Evolutionary conservation across 768 basidiomycete species (phyloP), one percentile per base, ranked within the genome.

Genomic region (Lenzites betulinus): DNA sequence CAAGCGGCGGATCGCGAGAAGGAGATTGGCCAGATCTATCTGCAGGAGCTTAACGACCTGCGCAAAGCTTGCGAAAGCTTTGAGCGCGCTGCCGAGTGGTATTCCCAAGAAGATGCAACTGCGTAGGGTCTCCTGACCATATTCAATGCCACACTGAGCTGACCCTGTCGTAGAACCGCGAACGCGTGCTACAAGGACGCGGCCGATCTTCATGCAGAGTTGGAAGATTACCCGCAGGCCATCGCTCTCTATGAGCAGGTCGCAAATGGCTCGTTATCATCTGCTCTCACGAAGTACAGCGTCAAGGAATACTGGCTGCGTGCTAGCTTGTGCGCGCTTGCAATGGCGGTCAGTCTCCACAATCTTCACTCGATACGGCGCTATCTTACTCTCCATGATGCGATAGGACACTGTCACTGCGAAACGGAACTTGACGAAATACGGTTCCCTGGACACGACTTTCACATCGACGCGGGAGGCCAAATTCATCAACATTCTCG

Each of bases 1-100:
- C 97, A 99, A 74, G 97, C 97, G 22, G 97, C 96, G 7, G 97
- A 99, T 74, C 80, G 97, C 68, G 94, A 98, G 81, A 98, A 96
- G 76, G 92, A 98, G 77, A 95, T 98, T 65, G 97, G 88, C 2
- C 89, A 93, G 71, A 94, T 98, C 63, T 89, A 93, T 75, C 82
- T 94, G n/a, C 87, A 92, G 63, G 91, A 93, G 65, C 76, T 80
- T 43, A 79, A 86, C 66, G 91, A 97, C 73, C 77, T 95, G 33
- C 83, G 83, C 15, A 90, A 87, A 67, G 95, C 95, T 54, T 92
- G 93, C 69, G 94, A 98, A 60, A 93, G 92, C 75, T 94, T 87
- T 67, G 89, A 89, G 70, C 81, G 90, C 50, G 97, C 97, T 13
- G 96, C 88, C 25, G 95, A 99, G 42, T 96, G 96, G 93, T 98